Base-by-base conservation (phyloP, 352 stramenopile genomes). In the Hyaloperonospora brassicae region DNA sequence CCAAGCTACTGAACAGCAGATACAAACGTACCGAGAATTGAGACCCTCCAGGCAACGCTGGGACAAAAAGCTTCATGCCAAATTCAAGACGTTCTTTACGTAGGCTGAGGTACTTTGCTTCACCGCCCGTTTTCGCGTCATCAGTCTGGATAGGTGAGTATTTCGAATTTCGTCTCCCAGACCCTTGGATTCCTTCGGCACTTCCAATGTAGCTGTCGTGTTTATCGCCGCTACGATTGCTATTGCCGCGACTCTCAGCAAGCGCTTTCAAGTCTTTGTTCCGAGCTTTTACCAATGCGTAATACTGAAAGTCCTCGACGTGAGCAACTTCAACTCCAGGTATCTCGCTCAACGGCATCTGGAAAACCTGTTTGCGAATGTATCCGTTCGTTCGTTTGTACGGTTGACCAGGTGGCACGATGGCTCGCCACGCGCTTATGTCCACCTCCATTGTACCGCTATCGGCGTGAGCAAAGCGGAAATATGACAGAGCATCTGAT, bases 251-350 rank as follows among this genome's bases (percentile, higher is more conserved):
- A 17, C 17, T 17, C 17, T 17, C 17, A 17, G 0, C 17, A 17
- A 17, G 17, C 17, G 17, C 17, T 17, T 17, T 17, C 11, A 31
- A 6, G 13, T 39, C 54, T 45, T 52, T 23, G 21, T 14, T 54
- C 39, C 57, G 55, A 38, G 44, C n/a, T 13, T 59, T 51, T 10
- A 70, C 53, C 12, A 87, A 61, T 1, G 63, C 54, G 48, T 86
- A 70, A 60, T 86, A 87, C 43, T 87, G 74, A 47, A 73, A 86
- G 51, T 86, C 72, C 46, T 79, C 67, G 4, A 87, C 52, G 25
- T 64, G 58, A 8, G 64, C 66, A 6, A 80, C 63, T 34, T 86
- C 62, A 21, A 82, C 60, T 11, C 63, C 64, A 7, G 72, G 61
- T 13, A 83, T 66, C 17, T 69, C 72, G 9, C 55, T 77, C 14